Percentiles rank a stretch among this genome's conserved stretches.
Conservation (phyloP, 2,329 filamentous ascomycete species). For the Coniochaeta prunicola region DNA sequence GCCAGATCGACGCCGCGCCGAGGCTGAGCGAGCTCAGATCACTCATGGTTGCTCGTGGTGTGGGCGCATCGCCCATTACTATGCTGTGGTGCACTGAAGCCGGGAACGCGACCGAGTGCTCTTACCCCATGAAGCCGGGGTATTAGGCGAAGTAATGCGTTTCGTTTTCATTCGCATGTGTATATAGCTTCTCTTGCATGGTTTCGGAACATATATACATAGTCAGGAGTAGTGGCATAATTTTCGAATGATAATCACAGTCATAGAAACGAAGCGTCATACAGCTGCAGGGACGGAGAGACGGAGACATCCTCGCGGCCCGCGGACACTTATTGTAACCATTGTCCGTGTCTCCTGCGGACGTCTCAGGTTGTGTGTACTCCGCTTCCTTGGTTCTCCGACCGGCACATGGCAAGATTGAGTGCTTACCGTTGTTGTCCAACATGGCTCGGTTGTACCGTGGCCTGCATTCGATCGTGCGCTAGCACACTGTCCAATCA, state of each 20-base stretch:
- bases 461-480: neutral
- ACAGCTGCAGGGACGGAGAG: neutral
- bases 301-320: neutral
- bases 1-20: slow-evolving; percentile 61
- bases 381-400: neutral
- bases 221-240: neutral
- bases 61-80: slow-evolving; percentile 57
- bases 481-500: neutral
- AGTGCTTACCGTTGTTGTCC: neutral
- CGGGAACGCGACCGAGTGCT: slow-evolving; percentile 40
- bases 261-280: neutral
- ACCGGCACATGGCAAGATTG: neutral
- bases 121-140: slow-evolving; percentile 14
- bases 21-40: slow-evolving; percentile 71
- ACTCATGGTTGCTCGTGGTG: slow-evolving; percentile 61
- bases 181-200: neutral
- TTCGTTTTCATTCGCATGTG: too few species aligned
- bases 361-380: neutral
- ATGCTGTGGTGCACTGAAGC: slow-evolving; percentile 67
- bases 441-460: neutral
- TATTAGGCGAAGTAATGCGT: too few species aligned
- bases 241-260: neutral
- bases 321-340: neutral
- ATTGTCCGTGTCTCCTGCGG: neutral
- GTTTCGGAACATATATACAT: neutral